Conservation (phyloP, 2,329 filamentous ascomycete genomes). For the Neurospora sp. region DNA sequence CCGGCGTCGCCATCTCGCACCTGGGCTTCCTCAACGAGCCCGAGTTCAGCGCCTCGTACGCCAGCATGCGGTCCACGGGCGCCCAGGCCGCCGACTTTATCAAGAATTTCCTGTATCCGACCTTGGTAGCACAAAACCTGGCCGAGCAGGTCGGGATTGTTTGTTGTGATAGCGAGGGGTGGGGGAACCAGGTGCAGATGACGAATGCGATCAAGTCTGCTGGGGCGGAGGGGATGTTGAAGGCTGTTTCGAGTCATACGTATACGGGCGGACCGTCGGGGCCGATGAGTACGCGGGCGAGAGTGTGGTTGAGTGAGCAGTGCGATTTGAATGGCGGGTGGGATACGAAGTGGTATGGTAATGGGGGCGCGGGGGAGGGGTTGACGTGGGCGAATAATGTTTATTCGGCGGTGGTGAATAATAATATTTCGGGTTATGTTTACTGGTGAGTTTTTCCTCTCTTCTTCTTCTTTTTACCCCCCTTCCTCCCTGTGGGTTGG, state of each 20-base stretch:
- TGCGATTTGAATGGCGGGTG: constrained; percentile 35
- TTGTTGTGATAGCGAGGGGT: constrained; percentile 31
- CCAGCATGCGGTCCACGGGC: constrained; percentile 62
- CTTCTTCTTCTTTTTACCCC: too few relatives aligned
- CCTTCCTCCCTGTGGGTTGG: too few relatives aligned
- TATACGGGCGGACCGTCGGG: constrained; percentile 31
- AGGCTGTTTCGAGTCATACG: constrained; percentile 29
- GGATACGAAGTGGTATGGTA: constrained; percentile 36
- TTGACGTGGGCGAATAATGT: constrained; percentile 47
- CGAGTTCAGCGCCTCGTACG: constrained; percentile 29
- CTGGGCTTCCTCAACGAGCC: constrained; percentile 40
- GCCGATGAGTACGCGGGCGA: constrained; percentile 29
- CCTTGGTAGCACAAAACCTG: constrained; percentile 23
- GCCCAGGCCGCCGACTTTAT: constrained; percentile 51
- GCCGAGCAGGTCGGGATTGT: constrained; percentile 24
- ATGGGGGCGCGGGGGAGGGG: constrained; percentile 39
- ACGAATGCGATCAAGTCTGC: constrained; percentile 24
- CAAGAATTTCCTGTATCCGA: constrained; percentile 31
- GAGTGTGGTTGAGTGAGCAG: constrained; percentile 44
- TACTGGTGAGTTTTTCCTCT: constrained; percentile 28
- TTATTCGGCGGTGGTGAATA: constrained; percentile 36
- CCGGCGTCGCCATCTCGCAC: constrained; percentile 34
- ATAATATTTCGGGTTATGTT: constrained; percentile 40
- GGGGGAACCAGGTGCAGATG: constrained; percentile 28
- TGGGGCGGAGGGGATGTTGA: constrained; percentile 23